Evolutionary conservation across 2,329 filamentous ascomycete genomes (phyloP), one percentile per base, ranked within the genome.

Genomic region (Claviceps fusiformis): DNA sequence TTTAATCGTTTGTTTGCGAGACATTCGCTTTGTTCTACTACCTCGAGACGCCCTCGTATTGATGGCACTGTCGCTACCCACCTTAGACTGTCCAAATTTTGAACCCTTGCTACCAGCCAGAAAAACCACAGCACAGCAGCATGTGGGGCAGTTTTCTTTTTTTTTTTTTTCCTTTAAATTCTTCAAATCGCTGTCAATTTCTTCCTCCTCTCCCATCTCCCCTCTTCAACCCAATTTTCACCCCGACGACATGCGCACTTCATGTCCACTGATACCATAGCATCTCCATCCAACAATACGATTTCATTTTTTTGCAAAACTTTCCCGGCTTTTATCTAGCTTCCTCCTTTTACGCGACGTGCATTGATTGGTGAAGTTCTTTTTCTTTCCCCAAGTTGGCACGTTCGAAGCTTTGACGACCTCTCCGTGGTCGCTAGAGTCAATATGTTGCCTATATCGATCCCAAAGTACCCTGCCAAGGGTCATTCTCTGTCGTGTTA

Each of bases 401-500:
- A 84, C 87, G 87, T 87, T 93, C 88, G 88, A 93, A 93, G 88
- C 88, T 90, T 89, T 87, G 74, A 77, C 77, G 84, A 78, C 72
- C 76, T 70, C 60, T 62, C 79, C 70, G 80, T 89, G 84, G 81
- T 85, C 83, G 80, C 76, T 67, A 87, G 78, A 89, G 87, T 92
- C 88, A 92, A 91, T 83, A 83, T 82, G 86, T 73, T 80, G 87
- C 87, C 88, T 81, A 92, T 75, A 92, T 67, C 68, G 76, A 78
- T 86, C 74, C 79, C 78, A 73, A 83, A 83, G 77, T 78, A 86
- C 83, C 82, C 85, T 88, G 84, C 86, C 86, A 89, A 89, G 85
- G 82, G 83, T 85, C 82, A 83, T 88, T 78, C 87, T 89, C 86
- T 83, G 82, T 89, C 86, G 87, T 92, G 87, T 91, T 92, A 88